phyloP scores from a whole-genome alignment of 2,329 filamentous ascomycete genomes.

The Pezicula rhizophila region DNA sequence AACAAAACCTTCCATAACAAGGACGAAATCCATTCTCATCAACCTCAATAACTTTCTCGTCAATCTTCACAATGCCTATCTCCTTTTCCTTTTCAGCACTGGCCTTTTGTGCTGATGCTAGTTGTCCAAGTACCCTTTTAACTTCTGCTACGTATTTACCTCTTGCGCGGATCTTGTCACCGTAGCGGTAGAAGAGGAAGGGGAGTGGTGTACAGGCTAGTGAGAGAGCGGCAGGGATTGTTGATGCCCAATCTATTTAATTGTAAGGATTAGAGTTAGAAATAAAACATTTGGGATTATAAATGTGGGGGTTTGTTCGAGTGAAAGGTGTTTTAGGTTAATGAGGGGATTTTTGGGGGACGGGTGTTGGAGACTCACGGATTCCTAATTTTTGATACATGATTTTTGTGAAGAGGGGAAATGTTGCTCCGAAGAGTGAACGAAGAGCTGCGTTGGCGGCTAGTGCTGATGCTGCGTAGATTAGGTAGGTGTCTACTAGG shows the following conservation, averaged over 20 bases:
- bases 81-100: no score
- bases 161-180: constrained; percentile 47
- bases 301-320: no score
- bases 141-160: background rate
- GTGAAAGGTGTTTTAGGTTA: background rate
- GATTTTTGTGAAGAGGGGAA: constrained; percentile 62
- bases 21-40: no score
- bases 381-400: constrained; percentile 51
- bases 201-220: constrained; percentile 66
- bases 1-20: no score
- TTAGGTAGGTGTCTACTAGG: constrained; percentile 60
- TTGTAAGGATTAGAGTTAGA: background rate
- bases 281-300: no score
- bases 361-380: background rate
- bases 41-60: no score
- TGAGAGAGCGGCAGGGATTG: constrained; percentile 67
- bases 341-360: background rate
- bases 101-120: no score
- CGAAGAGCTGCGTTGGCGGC: constrained; percentile 68
- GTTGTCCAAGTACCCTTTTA: no score
- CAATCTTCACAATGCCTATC: no score
- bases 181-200: constrained; percentile 71
- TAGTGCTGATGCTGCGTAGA: constrained; percentile 70
- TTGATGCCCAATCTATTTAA: constrained; percentile 60
- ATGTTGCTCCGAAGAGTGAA: constrained; percentile 64